A percentile compares a stretch with the other conserved stretches of the same genome.
These are phyloP conservation scores for Aspergillus amoenus DNA, from an alignment of 2,329 filamentous ascomycete genomes.

Conservation along the genomic window DNA sequence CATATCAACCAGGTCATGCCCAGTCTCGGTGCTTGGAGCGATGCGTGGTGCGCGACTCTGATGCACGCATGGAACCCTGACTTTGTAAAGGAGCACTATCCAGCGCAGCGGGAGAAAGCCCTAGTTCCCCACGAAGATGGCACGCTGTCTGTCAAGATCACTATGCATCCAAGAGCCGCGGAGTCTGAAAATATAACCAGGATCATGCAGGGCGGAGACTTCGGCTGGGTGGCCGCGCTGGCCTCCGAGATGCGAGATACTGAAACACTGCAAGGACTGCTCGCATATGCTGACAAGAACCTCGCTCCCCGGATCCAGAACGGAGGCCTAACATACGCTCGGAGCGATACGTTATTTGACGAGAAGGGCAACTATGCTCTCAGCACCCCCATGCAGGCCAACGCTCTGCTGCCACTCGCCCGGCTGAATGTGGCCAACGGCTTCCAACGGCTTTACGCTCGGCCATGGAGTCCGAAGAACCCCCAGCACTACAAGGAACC, in stretches of 20 bases:
- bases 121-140: background rate
- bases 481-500: slow-evolving; percentile 1
- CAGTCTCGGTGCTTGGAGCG: background rate
- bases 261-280: background rate
- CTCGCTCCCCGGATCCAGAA: slow-evolving; percentile 3
- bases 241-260: slow-evolving; percentile 3
- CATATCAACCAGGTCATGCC: background rate
- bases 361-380: background rate
- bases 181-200: no score
- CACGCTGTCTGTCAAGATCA: background rate
- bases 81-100: background rate
- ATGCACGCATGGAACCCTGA: slow-evolving; percentile 7
- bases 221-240: slow-evolving; percentile 1
- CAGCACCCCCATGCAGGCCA: background rate
- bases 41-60: background rate
- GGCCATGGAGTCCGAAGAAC: slow-evolving; percentile 1
- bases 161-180: background rate
- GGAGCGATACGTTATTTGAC: background rate
- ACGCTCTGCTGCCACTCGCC: background rate
- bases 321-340: slow-evolving; percentile 1
- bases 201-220: background rate
- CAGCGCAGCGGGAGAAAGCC: background rate
- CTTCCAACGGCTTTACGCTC: background rate
- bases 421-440: background rate
- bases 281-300: slow-evolving; percentile 1